A percentile compares a stretch with the other conserved stretches of the same genome.
These are phyloP conservation scores for Kluyveromyces siamensis DNA, from an alignment of 805 yeast species.

Conservation along the genomic window DNA sequence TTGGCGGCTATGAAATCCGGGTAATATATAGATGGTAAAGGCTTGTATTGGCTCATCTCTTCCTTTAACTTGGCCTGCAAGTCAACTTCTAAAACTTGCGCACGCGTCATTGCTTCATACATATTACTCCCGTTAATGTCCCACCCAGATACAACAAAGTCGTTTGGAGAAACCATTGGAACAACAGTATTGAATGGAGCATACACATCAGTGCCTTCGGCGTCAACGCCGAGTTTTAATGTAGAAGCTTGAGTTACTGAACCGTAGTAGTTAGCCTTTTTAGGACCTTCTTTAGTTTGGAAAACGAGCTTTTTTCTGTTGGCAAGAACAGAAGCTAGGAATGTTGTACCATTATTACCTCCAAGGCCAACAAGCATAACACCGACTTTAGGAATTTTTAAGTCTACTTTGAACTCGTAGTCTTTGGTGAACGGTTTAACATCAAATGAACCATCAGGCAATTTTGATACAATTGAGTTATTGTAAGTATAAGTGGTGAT, in stretches of 20 bases:
- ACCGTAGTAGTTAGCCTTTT: slow-evolving; percentile 79
- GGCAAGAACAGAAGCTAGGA: slow-evolving; percentile 77
- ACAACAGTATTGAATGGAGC: slow-evolving; percentile 86
- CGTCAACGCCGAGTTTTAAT: slow-evolving; percentile 78
- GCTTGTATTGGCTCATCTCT: slow-evolving; percentile 51
- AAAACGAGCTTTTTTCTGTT: slow-evolving; percentile 72
- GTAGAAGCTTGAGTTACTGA: slow-evolving; percentile 93
- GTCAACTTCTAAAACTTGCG: slow-evolving; percentile 78
- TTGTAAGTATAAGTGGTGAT: slow-evolving; percentile 52
- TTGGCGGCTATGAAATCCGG: slow-evolving; percentile 96
- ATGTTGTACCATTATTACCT: slow-evolving; percentile 93
- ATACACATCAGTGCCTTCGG: slow-evolving; percentile 72
- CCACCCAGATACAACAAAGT: slow-evolving; percentile 90
- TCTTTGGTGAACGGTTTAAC: slow-evolving; percentile 68
- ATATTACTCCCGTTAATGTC: slow-evolving; percentile 71
- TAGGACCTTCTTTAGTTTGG: slow-evolving; percentile 73
- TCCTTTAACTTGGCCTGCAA: slow-evolving; percentile 68
- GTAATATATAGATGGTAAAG: slow-evolving; percentile 81
- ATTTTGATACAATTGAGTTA: slow-evolving; percentile 56
- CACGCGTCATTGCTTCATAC: slow-evolving; percentile 72
- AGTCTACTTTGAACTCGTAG: slow-evolving; percentile 79
- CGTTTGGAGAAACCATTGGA: slow-evolving; percentile 86
- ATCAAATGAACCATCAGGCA: slow-evolving; percentile 39
- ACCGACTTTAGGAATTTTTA: slow-evolving; percentile 77
- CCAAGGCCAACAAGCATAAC: slow-evolving; percentile 89